A percentile compares a stretch with the other conserved stretches of the same genome.
These are phyloP conservation scores for Neurospora tetraspora DNA, from an alignment of 495 filamentous ascomycete species.

Conservation along the genomic window DNA sequence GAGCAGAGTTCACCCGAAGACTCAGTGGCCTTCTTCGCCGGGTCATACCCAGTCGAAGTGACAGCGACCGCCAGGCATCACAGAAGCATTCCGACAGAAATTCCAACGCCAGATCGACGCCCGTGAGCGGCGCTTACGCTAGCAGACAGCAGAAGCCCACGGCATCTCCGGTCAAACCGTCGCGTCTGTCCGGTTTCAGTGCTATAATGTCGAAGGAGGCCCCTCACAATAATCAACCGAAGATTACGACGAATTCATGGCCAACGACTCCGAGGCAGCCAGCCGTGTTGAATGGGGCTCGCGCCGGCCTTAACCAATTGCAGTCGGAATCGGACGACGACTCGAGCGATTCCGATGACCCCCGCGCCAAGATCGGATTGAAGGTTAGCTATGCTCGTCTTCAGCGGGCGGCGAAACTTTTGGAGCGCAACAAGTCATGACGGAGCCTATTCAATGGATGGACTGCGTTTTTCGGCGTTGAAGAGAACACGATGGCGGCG, in stretches of 20 bases:
- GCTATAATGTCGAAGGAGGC: background rate
- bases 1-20: slow-evolving; percentile 3
- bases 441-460: background rate
- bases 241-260: background rate
- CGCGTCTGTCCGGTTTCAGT: background rate
- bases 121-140: slow-evolving; percentile 2
- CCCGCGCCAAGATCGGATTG: background rate
- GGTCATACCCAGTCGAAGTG: slow-evolving; percentile 7
- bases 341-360: slow-evolving; percentile 8
- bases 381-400: slow-evolving; percentile 11
- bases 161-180: background rate
- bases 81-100: slow-evolving; percentile 2
- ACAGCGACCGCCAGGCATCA: background rate
- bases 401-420: slow-evolving; percentile 13
- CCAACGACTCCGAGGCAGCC: background rate
- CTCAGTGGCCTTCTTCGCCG: slow-evolving; percentile 11
- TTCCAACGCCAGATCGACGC: background rate
- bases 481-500: background rate
- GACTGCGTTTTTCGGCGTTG: too few species aligned
- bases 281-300: background rate
- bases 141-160: slow-evolving; percentile 2
- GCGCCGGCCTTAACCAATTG: background rate
- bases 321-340: background rate
- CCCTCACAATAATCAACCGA: background rate
- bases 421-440: slow-evolving; percentile 7